Conservation (phyloP, 371 early-diverging fungal species). For the Circinella umbellata region DNA sequence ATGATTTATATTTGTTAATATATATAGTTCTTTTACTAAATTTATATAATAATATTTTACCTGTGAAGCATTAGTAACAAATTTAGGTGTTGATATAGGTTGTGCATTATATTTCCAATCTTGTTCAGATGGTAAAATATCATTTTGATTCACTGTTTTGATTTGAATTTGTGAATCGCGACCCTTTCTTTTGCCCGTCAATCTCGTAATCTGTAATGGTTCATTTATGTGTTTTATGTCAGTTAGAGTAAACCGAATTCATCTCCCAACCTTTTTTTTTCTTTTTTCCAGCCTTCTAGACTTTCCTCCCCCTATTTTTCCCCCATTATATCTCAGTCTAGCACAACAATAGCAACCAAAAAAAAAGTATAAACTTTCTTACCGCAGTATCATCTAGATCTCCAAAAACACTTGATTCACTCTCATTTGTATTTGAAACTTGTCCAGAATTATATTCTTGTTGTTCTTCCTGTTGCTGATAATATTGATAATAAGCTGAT, state of each 20-base stretch:
- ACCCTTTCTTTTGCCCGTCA: constrained; percentile 53
- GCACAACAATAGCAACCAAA: no score
- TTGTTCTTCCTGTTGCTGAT: constrained; percentile 39
- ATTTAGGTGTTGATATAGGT: constrained; percentile 30
- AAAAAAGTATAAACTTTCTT: constrained; percentile 17
- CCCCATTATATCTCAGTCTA: not conserved
- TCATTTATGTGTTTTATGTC: constrained; percentile 3
- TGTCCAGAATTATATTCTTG: constrained; percentile 33
- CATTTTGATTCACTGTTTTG: constrained; percentile 53
- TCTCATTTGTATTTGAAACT: constrained; percentile 30
- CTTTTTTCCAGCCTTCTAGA: not conserved
- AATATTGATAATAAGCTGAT: constrained; percentile 50
- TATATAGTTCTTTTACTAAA: not conserved
- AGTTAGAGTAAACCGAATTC: constrained; percentile 4
- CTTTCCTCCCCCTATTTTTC: not conserved
- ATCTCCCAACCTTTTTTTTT: not conserved
- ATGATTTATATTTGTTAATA: not conserved
- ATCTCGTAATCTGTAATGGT: constrained; percentile 40
- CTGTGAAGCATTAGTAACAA: constrained; percentile 27
- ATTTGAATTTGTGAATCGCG: constrained; percentile 47
- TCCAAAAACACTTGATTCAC: constrained; percentile 3
- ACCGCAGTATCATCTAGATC: constrained; percentile 47
- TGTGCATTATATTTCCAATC: constrained; percentile 43
- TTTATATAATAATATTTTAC: constrained; percentile 14
- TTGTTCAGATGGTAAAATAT: constrained; percentile 47